These are phyloP conservation scores for Gentiana straminea DNA, from an alignment of 257 asterid genomes.

Conservation along the genomic window DNA sequence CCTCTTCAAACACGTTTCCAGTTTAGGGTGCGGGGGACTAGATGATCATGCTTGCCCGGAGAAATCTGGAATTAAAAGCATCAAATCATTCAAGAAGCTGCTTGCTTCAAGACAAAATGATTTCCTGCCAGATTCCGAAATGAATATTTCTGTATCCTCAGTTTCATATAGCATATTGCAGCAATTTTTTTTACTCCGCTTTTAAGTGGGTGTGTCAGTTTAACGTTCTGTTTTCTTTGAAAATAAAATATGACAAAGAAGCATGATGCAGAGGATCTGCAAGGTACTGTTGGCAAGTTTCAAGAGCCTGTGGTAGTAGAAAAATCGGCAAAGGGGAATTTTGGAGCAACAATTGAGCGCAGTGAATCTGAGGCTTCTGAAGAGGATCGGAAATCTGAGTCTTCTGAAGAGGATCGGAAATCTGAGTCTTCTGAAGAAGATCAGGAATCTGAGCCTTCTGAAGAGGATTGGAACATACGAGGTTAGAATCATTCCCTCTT, in stretches of 20 bases:
- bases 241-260: constrained; percentile 8
- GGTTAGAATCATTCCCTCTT: too few species aligned
- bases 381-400: constrained; percentile 19
- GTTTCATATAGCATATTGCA: constrained; percentile 3
- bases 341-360: constrained; percentile 32
- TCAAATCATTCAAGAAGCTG: constrained; percentile 34
- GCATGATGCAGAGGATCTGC: constrained; percentile 34
- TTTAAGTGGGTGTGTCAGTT: background rate
- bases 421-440: too few species aligned
- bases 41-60: constrained; percentile 27
- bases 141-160: constrained; percentile 53
- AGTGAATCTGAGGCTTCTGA: constrained; percentile 39
- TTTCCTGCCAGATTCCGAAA: constrained; percentile 25
- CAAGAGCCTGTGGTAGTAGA: constrained; percentile 30
- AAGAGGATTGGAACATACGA: too few species aligned
- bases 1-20: constrained; percentile 13
- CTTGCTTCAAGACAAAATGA: constrained; percentile 27
- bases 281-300: constrained; percentile 25
- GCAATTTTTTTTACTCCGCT: background rate
- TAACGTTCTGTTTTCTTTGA: constrained; percentile 31
- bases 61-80: constrained; percentile 23
- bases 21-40: constrained; percentile 17
- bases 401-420: too few species aligned
- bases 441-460: too few species aligned
- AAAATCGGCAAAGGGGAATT: constrained; percentile 24